Conservation (phyloP, 2,329 filamentous ascomycete species). For the Cytospora mali region DNA sequence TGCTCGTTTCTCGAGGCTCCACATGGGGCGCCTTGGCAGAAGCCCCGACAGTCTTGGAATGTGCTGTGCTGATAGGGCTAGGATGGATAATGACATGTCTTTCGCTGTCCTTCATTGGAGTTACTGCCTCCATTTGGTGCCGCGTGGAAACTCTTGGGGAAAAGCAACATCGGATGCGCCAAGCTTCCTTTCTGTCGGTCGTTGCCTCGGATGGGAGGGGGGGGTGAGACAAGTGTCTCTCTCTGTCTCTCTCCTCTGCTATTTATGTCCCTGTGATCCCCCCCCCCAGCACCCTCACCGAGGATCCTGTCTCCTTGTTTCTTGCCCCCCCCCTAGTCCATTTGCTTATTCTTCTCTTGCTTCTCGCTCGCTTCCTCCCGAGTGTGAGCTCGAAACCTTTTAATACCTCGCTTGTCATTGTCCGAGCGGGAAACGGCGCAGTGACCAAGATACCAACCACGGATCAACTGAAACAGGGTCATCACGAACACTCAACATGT, state of each 20-base stretch:
- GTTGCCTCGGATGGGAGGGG: not conserved
- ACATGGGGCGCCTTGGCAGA: conserved; percentile 16
- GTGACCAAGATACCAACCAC: not conserved
- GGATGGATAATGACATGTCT: not conserved
- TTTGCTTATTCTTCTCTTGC: not conserved
- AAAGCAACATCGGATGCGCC: conserved; percentile 1
- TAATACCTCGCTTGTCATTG: not conserved
- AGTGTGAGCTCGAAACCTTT: not conserved
- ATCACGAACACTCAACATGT: conserved; percentile 34
- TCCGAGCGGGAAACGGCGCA: not conserved
- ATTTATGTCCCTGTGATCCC: conserved; percentile 3
- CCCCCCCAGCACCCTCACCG: not conserved
- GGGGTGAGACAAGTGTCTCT: not conserved
- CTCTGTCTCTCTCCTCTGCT: not conserved
- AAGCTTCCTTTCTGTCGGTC: not conserved
- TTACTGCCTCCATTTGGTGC: not conserved
- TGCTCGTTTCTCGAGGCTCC: not conserved
- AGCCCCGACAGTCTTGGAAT: not conserved
- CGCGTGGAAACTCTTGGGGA: not conserved
- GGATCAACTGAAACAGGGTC: not conserved
- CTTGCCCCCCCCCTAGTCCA: not conserved
- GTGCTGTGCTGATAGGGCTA: not conserved
- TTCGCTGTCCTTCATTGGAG: not conserved
- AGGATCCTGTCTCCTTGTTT: not conserved
- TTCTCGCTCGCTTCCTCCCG: not conserved